phyloP scores from a whole-genome alignment of 2,329 filamentous ascomycete species.

The Aspergillus brunneoviolaceus region DNA sequence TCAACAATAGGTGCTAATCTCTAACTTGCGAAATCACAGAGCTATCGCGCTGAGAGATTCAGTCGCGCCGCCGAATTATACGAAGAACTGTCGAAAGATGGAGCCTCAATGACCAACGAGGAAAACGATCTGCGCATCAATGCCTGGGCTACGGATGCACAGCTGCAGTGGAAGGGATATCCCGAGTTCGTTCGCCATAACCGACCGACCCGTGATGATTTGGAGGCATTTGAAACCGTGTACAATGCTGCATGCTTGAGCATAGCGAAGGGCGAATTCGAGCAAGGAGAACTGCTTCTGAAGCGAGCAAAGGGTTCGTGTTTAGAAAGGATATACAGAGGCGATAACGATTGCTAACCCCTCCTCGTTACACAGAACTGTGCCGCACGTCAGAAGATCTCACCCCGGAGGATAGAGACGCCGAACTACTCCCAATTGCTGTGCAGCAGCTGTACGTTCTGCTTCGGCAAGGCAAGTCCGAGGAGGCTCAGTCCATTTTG shows the following conservation, averaged over 20 bases:
- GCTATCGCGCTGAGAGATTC: slow-evolving; percentile 62
- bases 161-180: slow-evolving; percentile 60
- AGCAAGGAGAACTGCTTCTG: slow-evolving; percentile 58
- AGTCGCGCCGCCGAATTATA: slow-evolving; percentile 56
- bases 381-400: slow-evolving; percentile 61
- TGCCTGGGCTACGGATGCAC: slow-evolving; percentile 59
- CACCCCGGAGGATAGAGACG: slow-evolving; percentile 58
- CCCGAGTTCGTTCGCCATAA: slow-evolving; percentile 53
- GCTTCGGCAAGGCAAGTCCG: slow-evolving; percentile 52
- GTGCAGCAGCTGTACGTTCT: slow-evolving; percentile 63
- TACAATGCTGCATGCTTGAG: slow-evolving; percentile 65
- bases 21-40: slow-evolving; percentile 20
- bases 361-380: slow-evolving; percentile 44
- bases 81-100: slow-evolving; percentile 47
- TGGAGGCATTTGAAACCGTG: slow-evolving; percentile 64
- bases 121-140: slow-evolving; percentile 64
- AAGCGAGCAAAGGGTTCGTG: slow-evolving; percentile 56
- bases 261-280: slow-evolving; percentile 60
- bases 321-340: not conserved
- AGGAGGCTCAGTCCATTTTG: slow-evolving; percentile 56
- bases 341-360: not conserved
- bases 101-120: slow-evolving; percentile 46
- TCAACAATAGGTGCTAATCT: not conserved
- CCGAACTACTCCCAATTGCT: slow-evolving; percentile 60
- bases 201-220: slow-evolving; percentile 57